Evolutionary conservation across 2,329 filamentous ascomycete species (phyloP), one percentile per base, ranked within the genome.

Genomic region (Penicillium vulpinum): DNA sequence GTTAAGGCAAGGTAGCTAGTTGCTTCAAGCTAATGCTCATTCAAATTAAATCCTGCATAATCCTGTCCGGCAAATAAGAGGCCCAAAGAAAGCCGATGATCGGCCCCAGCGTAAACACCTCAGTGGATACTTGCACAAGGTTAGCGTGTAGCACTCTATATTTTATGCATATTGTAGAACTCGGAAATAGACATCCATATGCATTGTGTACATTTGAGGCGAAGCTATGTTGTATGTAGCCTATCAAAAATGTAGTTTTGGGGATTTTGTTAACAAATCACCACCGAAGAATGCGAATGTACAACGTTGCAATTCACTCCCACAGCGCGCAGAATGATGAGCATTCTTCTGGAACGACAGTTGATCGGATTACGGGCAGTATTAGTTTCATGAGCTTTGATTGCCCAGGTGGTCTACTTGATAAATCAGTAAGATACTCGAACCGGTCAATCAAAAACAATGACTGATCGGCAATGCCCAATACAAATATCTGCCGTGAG

Each of bases 71-170:
- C 54, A 57, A 50, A 28, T 21, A 24, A 29, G 29, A 5, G 13
- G 21, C 21, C 13, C 31, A 21, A 44, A 38, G 39, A 39, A 31
- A 58, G 49, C 52, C 60, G 58, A 56, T 35, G 35, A 21, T 36
- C 33, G 26, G 40, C 33, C 44, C 21, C 28, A 24, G 36, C 35
- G 36, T 36, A 46, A 29, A 16, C 13, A 2, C 39, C 22, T n/a
- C 15, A 4, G 38, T 40, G 39, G 39, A 41, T 41, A 10, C 39
- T 26, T 24, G 8, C 15, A 5, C 22, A 41, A 41, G 22, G 4
- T n/a, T 22, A 13, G 38, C 8, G 13, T 22, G 22, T 15, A 11
- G 15, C 15, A 41, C 22, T 41, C 15, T n/a, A 41, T 24, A 24
- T 13, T 31, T 3, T 31, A 31, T 13, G 29, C 10, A 11, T 31